Base-by-base conservation (phyloP, 2,329 filamentous ascomycete genomes). In the Aspergillus transmontanensis region DNA sequence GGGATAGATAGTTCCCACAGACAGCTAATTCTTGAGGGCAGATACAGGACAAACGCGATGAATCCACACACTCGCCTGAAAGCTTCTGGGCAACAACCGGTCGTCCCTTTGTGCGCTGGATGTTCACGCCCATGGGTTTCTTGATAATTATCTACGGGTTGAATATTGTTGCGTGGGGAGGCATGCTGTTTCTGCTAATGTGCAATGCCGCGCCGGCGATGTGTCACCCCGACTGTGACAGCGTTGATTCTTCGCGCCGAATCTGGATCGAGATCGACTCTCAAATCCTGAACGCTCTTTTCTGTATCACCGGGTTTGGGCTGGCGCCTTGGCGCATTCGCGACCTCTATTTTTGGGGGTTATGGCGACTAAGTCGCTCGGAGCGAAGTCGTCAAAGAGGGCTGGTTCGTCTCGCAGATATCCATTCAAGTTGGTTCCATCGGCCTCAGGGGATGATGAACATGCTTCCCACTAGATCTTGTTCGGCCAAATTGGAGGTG, bases 201-300 rank as follows among this genome's bases (percentile, higher is more conserved):
- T 90, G 89, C 81, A 92, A 93, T 71, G 92, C 84, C 28, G 92
- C 81, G 75, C 80, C 74, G 1, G 78, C 76, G 50, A 81, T 81
- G 79, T 81, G 79, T 76, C 80, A 83, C 69, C 89, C 85, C 0
- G 81, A 81, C 41, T 94, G 91, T 80, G 84, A 91, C 73, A 83
- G 91, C 68, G 89, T 92, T 73, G 82, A 92, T 71, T 93, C 90
- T 0, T 88, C 91, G 2, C 87, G 92, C n/a, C 84, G 90, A 23
- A 89, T 89, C 64, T 96, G 93, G 93, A 87, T 97, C 68, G 93
- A 97, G 78, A 89, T 87, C 71, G 90, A 93, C 75, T 91, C 90
- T 1, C 93, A 96, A 74, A 90, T 96, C 63, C 80, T 94, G 26
- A 96, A 93, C 72, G 90, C 85, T 0, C 85, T 96, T 1, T 96